Conservation (phyloP, 192 early-diverging fungal genomes). For the Dimargaris cristalligena region DNA sequence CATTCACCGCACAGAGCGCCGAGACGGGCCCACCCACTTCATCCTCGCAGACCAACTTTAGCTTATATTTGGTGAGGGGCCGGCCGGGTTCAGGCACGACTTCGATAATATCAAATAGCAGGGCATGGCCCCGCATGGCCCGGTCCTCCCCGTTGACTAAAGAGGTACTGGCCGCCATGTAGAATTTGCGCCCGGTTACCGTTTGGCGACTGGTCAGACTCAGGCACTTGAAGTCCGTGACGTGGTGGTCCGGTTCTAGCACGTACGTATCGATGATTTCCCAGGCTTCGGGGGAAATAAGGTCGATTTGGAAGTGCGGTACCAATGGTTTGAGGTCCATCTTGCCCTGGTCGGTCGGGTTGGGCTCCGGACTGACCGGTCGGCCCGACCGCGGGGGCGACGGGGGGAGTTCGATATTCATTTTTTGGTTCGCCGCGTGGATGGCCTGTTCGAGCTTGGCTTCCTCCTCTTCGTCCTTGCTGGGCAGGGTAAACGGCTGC, state of each 20-base stretch:
- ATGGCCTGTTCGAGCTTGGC: constrained; percentile 1
- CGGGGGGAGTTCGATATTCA: not conserved
- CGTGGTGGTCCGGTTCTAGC: constrained; percentile 72
- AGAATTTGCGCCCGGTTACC: constrained; percentile 62
- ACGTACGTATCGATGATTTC: constrained; percentile 70
- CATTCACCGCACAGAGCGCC: constrained; percentile 67
- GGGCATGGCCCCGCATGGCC: constrained; percentile 70
- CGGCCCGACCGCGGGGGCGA: not conserved
- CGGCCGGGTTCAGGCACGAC: constrained; percentile 90
- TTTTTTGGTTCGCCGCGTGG: constrained; percentile 1
- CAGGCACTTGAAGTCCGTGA: constrained; percentile 56
- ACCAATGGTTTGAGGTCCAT: constrained; percentile 40
- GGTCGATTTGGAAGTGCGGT: constrained; percentile 52
- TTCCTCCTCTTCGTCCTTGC: constrained; percentile 41
- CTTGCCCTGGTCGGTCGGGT: constrained; percentile 20
- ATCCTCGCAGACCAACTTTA: constrained; percentile 64
- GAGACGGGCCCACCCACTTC: constrained; percentile 81
- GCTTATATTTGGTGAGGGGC: constrained; percentile 84
- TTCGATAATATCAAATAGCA: constrained; percentile 88
- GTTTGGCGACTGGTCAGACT: constrained; percentile 75
- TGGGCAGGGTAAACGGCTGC: constrained; percentile 44
- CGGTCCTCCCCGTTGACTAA: constrained; percentile 83
- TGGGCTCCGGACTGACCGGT: constrained; percentile 20
- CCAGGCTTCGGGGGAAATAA: constrained; percentile 89
- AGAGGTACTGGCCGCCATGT: constrained; percentile 77